Percentiles rank a stretch among this genome's conserved stretches.
Evolutionary conservation across 352 stramenopile species (phyloP).

Genomic region (Phytophthora sansomeana): DNA sequence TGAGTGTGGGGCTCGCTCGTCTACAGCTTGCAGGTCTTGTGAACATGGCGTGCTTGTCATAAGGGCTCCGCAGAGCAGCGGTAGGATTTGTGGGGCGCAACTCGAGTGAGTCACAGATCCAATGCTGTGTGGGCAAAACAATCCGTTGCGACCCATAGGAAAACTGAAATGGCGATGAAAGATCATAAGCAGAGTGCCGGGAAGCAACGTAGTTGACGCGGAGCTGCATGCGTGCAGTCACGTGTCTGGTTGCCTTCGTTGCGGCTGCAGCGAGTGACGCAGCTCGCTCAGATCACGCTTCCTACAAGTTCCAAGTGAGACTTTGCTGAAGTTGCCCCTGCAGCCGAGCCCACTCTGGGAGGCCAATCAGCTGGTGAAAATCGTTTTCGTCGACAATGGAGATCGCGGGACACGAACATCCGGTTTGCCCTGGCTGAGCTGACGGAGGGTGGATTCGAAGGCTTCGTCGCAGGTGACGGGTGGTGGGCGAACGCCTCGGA

Average conservation of each 20-base stretch:
- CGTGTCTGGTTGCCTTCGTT: neutral
- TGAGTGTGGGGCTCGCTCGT: neutral
- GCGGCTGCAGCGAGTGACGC: neutral
- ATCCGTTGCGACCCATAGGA: too few species aligned
- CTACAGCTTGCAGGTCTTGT: constrained; percentile 10
- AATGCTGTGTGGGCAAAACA: neutral
- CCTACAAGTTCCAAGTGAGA: neutral
- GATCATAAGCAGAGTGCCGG: neutral
- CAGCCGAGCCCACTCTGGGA: constrained; percentile 6
- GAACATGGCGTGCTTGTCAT: neutral
- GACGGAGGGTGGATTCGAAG: constrained; percentile 2
- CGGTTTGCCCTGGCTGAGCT: constrained; percentile 16
- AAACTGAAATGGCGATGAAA: neutral
- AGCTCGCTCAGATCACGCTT: constrained; percentile 5
- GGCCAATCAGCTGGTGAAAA: constrained; percentile 21
- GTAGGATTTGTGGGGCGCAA: neutral
- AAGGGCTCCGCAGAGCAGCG: neutral
- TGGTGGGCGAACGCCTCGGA: neutral
- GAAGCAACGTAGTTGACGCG: neutral
- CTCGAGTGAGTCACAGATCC: neutral
- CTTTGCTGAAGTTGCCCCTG: constrained; percentile 1
- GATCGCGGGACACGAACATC: neutral
- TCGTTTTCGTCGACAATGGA: constrained; percentile 26
- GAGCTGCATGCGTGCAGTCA: constrained; percentile 4
- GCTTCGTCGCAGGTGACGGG: neutral